Conservation (phyloP, 306 rosid genomes). For the Cicer chorassanicum region DNA sequence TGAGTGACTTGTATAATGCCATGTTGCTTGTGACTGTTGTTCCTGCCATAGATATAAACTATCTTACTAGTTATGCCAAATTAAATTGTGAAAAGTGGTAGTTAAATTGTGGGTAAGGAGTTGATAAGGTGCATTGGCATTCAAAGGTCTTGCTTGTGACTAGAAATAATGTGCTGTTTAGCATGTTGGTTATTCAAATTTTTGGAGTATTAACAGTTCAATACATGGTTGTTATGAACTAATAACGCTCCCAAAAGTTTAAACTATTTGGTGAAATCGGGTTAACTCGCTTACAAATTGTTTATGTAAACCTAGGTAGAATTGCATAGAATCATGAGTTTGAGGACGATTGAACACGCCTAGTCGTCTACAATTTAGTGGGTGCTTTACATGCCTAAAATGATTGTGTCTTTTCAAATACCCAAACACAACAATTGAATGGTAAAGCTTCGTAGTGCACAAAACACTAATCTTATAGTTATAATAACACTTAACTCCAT, state of each 20-base stretch:
- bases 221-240: background rate
- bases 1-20: slow-evolving; percentile 2
- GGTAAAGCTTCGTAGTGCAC: background rate
- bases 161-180: background rate
- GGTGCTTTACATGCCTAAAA: slow-evolving; percentile 1
- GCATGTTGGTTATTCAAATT: slow-evolving; percentile 7
- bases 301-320: background rate
- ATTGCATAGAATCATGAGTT: background rate
- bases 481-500: background rate
- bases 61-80: slow-evolving; percentile 12
- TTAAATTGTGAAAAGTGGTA: slow-evolving; percentile 23
- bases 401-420: background rate
- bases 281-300: background rate
- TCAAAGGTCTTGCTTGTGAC: slow-evolving; percentile 8
- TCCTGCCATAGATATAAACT: background rate
- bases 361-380: background rate
- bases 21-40: slow-evolving; percentile 7
- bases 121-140: slow-evolving; percentile 7
- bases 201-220: background rate
- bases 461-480: background rate
- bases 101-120: slow-evolving; percentile 14
- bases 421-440: background rate
- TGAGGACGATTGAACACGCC: background rate
- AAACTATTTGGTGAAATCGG: background rate
- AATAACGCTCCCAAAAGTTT: background rate